phyloP scores from a whole-genome alignment of 1,284 basidiomycete species.

The Pseudozyma sp. region DNA sequence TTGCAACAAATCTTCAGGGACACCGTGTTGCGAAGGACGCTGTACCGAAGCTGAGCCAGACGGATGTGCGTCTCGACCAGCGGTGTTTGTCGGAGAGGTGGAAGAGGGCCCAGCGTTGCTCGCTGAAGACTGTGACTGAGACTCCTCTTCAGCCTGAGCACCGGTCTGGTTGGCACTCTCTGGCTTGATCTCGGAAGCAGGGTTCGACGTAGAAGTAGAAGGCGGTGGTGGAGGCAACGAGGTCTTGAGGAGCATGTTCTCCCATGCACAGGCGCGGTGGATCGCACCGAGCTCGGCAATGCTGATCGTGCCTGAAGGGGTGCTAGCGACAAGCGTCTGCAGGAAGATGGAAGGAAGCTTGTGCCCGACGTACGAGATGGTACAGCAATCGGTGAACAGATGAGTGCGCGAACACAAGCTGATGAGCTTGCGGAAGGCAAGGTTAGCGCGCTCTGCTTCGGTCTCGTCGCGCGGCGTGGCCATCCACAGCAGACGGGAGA shows the following conservation, averaged over 20 bases:
- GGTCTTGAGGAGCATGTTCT: constrained; percentile 81
- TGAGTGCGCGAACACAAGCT: constrained; percentile 83
- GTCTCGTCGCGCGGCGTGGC: constrained; percentile 59
- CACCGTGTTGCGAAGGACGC: constrained; percentile 38
- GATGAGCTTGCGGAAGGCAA: constrained; percentile 80
- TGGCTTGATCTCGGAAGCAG: constrained; percentile 27
- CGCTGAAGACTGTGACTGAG: constrained; percentile 1
- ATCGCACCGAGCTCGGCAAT: constrained; percentile 82
- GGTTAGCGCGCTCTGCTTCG: constrained; percentile 74
- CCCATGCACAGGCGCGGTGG: constrained; percentile 87
- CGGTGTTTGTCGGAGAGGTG: not conserved
- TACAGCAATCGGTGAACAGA: constrained; percentile 88
- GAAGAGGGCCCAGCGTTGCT: not conserved
- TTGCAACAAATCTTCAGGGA: constrained; percentile 42
- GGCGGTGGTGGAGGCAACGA: constrained; percentile 41
- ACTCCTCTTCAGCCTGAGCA: not conserved
- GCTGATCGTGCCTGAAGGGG: constrained; percentile 73
- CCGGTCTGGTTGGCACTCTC: constrained; percentile 12
- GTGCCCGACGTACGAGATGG: constrained; percentile 81
- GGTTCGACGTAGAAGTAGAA: not conserved
- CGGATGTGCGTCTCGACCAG: constrained; percentile 4
- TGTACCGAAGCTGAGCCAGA: constrained; percentile 22
- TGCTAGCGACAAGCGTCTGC: constrained; percentile 69
- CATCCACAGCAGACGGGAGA: constrained; percentile 45
- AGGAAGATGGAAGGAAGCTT: constrained; percentile 82